Percentiles rank a stretch among this genome's conserved stretches.
Evolutionary conservation across 192 early-diverging fungal genomes (phyloP).

Genomic region (Mortierella antarctica): DNA sequence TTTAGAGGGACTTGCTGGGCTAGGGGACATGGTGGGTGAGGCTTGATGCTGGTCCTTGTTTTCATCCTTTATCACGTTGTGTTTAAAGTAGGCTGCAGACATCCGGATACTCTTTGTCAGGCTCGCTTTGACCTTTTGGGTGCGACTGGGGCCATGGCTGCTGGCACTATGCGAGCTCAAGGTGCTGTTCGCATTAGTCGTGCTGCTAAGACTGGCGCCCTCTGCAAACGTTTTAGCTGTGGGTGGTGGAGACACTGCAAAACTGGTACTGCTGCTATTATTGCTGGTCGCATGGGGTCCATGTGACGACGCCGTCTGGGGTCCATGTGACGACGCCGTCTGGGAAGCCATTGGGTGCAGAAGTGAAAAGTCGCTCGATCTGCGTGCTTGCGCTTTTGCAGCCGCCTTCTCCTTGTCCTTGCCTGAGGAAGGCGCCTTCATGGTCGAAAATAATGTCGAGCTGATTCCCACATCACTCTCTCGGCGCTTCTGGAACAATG

Average conservation of each 20-base stretch:
- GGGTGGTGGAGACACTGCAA: neutral
- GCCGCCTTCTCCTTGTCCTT: constrained; percentile 11
- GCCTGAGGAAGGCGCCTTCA: neutral
- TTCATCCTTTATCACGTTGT: constrained; percentile 9
- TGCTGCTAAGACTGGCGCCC: neutral
- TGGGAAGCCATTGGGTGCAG: constrained; percentile 1
- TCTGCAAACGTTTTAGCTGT: neutral
- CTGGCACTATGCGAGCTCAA: neutral
- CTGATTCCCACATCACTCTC: constrained; percentile 31
- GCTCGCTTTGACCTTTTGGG: constrained; percentile 34
- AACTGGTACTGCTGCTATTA: neutral
- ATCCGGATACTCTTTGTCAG: constrained; percentile 36
- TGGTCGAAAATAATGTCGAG: constrained; percentile 18
- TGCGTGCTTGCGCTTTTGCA: constrained; percentile 27
- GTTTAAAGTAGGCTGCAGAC: constrained; percentile 21
- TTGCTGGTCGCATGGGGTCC: constrained; percentile 3
- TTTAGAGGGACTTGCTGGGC: neutral
- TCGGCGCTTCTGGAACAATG: constrained; percentile 29
- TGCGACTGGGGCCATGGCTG: constrained; percentile 12
- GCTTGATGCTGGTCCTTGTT: neutral
- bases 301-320: neutral
- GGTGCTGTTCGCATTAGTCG: neutral
- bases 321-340: neutral
- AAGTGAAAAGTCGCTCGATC: constrained; percentile 22
- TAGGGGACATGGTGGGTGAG: neutral